Conservation (phyloP, 129 eudicot species). For the Flaveria trinervia region DNA sequence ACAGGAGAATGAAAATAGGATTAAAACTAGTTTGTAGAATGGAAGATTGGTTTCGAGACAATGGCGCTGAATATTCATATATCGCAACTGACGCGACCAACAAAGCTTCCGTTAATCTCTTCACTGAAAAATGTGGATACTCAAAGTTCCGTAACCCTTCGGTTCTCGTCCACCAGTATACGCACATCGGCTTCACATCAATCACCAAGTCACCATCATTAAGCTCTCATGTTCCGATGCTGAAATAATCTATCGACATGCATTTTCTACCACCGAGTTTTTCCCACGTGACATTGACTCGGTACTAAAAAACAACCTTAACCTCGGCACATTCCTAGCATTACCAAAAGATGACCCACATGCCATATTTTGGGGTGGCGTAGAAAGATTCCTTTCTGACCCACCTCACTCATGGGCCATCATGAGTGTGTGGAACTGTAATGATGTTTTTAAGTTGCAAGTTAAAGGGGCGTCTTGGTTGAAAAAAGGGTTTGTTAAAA, state of each 20-base stretch:
- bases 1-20: constrained; percentile 86
- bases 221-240: constrained; percentile 63
- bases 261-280: constrained; percentile 85
- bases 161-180: constrained; percentile 86
- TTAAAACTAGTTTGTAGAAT: constrained; percentile 57
- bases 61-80: constrained; percentile 86
- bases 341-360: constrained; percentile 43
- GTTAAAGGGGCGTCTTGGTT: constrained; percentile 81
- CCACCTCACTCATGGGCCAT: constrained; percentile 93
- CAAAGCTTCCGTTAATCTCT: constrained; percentile 71
- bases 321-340: constrained; percentile 80
- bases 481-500: constrained; percentile 50
- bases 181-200: constrained; percentile 58
- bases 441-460: constrained; percentile 68
- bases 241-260: constrained; percentile 70
- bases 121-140: constrained; percentile 77
- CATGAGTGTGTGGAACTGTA: constrained; percentile 85
- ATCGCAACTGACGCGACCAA: constrained; percentile 87
- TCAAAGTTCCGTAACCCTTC: constrained; percentile 90
- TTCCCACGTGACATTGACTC: constrained; percentile 91
- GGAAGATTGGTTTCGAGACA: constrained; percentile 84
- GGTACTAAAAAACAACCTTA: constrained; percentile 64
- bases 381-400: constrained; percentile 44
- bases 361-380: constrained; percentile 54
- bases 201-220: constrained; percentile 47